Evolutionary conservation across 306 rosid species (phyloP).

Genomic region (Phaseolus lunatus): DNA sequence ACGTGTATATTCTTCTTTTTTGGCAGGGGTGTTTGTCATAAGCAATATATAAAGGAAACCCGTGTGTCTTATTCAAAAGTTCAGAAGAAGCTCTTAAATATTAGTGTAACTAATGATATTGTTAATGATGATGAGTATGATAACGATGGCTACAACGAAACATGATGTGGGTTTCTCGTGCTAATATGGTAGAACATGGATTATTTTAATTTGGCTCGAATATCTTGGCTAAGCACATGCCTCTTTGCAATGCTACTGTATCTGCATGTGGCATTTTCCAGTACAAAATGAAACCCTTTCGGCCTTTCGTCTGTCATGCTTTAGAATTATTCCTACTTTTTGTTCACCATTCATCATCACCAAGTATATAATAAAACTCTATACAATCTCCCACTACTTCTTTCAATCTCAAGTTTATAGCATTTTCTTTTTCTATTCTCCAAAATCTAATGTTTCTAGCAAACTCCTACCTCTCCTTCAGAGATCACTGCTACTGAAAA

Average conservation of each 20-base stretch:
- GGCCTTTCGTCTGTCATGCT: slow-evolving; percentile 49
- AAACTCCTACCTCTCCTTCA: too few species aligned
- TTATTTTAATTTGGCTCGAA: slow-evolving; percentile 47
- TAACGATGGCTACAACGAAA: slow-evolving; percentile 52
- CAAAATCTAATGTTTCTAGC: too few species aligned
- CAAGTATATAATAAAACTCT: slow-evolving; percentile 3
- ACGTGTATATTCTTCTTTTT: slow-evolving; percentile 81
- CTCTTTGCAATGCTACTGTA: slow-evolving; percentile 41
- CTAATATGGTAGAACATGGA: neutral
- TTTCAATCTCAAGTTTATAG: neutral
- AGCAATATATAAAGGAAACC: slow-evolving; percentile 15
- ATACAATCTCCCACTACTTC: slow-evolving; percentile 31
- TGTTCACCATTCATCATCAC: slow-evolving; percentile 43
- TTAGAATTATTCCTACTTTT: slow-evolving; percentile 46
- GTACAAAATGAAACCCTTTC: slow-evolving; percentile 44
- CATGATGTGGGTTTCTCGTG: slow-evolving; percentile 41
- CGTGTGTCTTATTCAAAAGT: slow-evolving; percentile 41
- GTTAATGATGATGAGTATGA: slow-evolving; percentile 69
- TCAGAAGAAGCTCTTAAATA: slow-evolving; percentile 35
- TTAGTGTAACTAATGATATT: slow-evolving; percentile 60
- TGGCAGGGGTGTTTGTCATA: slow-evolving; percentile 57
- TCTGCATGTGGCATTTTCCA: slow-evolving; percentile 54
- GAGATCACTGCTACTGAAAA: too few species aligned
- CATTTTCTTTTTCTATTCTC: too few species aligned
- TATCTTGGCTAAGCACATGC: slow-evolving; percentile 56